Evolutionary conservation across 148 eudicot genomes (phyloP), one percentile per base, ranked within the genome.

Genomic region (Chenopodium berlandieri): DNA sequence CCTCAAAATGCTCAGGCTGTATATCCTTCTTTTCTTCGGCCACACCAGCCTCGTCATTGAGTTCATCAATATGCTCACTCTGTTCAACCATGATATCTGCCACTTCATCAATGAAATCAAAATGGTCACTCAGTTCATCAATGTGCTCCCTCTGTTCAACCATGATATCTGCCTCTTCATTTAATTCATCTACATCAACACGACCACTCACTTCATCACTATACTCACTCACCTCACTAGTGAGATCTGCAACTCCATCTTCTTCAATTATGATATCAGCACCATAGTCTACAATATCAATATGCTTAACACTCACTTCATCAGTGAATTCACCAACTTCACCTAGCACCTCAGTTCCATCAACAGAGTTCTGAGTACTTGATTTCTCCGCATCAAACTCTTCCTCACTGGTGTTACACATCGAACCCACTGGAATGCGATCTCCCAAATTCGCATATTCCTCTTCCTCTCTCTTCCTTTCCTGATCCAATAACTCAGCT

Each of bases 401-500:
- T 22, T 79, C 83, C 80, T 79, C 82, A 25, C 79, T 34, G 7
- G 50, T 37, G 44, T 75, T 71, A 40, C 27, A 60, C 19, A 23
- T 31, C 25, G 71, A 81, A 79, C 74, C 81, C 67, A 31, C 22
- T 23, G 17, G 78, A 58, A 0, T 32, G 65, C 75, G 79, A 71
- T 86, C 84, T 68, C 81, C 90, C 11, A 50, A 64, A 48, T 56
- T 84, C 31, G 19, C 74, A 16, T 34, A 50, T 44, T 85, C 72
- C 69, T 84, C 73, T 72, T 84, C 87, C 80, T 84, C 87, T 78
- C 83, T 78, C 52, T 78, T 73, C 79, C 83, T 86, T 71, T 89
- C 95, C 82, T 83, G 90, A 64, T 90, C 94, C 76, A 86, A 20
- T 47, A 88, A 87, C 78, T 91, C 92, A 34, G 89, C 88, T 87